Conservation (phyloP, 371 early-diverging fungal genomes). For the Dentiscutata heterogama region DNA sequence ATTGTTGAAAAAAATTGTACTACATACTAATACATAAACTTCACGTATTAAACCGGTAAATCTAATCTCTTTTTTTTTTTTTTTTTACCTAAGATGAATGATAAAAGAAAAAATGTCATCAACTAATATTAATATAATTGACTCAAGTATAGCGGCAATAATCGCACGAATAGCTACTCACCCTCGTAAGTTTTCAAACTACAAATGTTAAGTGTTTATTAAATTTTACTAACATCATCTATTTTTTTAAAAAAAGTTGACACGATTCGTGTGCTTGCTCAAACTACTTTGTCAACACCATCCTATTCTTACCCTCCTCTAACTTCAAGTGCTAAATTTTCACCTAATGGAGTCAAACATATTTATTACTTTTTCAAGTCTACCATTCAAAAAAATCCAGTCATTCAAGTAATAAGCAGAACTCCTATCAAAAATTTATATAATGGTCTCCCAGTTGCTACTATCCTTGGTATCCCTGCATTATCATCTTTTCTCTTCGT, state of each 20-base stretch:
- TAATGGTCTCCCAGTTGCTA: slow-evolving; percentile 76
- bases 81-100: no score
- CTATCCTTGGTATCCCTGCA: slow-evolving; percentile 79
- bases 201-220: background rate
- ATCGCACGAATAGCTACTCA: slow-evolving; percentile 20
- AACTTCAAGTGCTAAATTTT: background rate
- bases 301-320: background rate
- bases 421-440: slow-evolving; percentile 52
- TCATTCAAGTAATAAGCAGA: slow-evolving; percentile 4
- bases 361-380: background rate
- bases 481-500: slow-evolving; percentile 75
- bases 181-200: slow-evolving; percentile 17
- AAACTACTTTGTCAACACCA: slow-evolving; percentile 12
- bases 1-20: no score
- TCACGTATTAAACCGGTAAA: no score
- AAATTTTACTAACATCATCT: background rate
- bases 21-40: no score
- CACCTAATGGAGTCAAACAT: background rate
- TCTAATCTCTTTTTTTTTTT: no score
- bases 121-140: slow-evolving; percentile 8
- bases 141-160: slow-evolving; percentile 35
- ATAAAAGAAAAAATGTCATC: no score
- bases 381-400: background rate
- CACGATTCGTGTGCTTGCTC: slow-evolving; percentile 33
- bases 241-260: slow-evolving; percentile 10